Evolutionary conservation across 768 basidiomycete genomes (phyloP), one percentile per base, ranked within the genome.

Genomic region (Gautieria morchelliformis): DNA sequence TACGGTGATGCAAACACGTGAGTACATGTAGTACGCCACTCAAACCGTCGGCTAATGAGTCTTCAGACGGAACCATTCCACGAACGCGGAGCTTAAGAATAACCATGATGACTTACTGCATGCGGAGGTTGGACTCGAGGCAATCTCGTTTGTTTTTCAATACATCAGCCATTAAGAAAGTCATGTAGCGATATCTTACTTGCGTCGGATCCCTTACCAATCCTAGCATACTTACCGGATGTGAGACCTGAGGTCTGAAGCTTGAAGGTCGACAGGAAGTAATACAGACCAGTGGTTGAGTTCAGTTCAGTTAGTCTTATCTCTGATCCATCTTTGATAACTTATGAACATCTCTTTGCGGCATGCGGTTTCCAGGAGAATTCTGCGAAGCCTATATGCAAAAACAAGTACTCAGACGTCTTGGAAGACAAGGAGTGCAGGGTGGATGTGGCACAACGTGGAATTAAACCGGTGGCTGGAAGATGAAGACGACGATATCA

Each of bases 1-100:
- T 98, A 98, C 62, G 96, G 96, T 15, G 96, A 99, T 69, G 93
- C 90, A 2, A 94, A 91, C 87, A 89, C 94, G 91, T 93, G 78
- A 60, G 93, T 84, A 37, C 35, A 52, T 61, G 40, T 22, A 53
- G 14, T 42, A 58, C 24, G 15, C 33, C 20, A 52, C 35, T 0
- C 33, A n/a, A 47, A 24, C 33, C 51, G 46, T 30, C 20, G 52
- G 32, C 49, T 59, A 64, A 44, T 45, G 17, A 19, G 11, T 24
- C 42, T 49, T 30, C 66, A 96, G 94, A 27, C 98, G 96, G 96
- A 98, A 99, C 69, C 96, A 99, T 67, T 93, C 92, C 68, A 89
- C 89, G 4, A 97, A 96, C 63, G 73, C 69, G 0, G 91, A 96
- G 65, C 75, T 99, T 48, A 83, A 81, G 69, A 87, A 83, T 64